Evolutionary conservation across 148 eudicot genomes (phyloP), one percentile per base, ranked within the genome.

Genomic region (Spergularia marina): DNA sequence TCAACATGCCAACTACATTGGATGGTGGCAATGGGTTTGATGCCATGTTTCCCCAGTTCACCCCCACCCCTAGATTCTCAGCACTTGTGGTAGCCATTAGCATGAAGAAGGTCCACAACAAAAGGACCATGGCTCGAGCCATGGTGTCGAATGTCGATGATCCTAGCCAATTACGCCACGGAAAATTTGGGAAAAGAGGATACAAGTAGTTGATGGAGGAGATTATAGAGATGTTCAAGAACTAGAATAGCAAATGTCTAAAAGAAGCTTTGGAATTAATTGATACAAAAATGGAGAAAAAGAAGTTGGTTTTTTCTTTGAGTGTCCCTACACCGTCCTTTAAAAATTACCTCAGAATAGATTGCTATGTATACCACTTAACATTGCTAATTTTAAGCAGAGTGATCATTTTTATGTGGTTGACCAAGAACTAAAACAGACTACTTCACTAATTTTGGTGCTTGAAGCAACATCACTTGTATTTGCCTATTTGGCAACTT

Each of bases 31-130:
- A 68, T 57, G 83, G 88, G 11, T 87, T 84, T 4, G 96, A 79
- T 15, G 85, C 75, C 53, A 85, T 86, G 10, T 83, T 86, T 0
- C 98, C 98, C 98, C 98, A 94, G 13, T 94, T 94, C 57, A 94
- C 93, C 40, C 98, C 98, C 13, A 91, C 4, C 49, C 44, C 30
- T 60, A 13, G 10, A 30, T 25, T 57, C 10, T 53, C 72, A 4
- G 55, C 80, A 10, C 34, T 63, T 11, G 72, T 58, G 16, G 8
- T 52, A n/a, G 51, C 58, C 82, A 76, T 23, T 12, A 68, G 12
- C 76, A 78, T 40, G 4, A 61, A 34, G n/a, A 73, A 68, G 67
- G 74, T 73, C 78, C 76, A 77, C 49, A 71, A 12, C 57, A 53
- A 71, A 36, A 76, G 68, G 68, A 77, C 76, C 83, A 64, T 75